Base-by-base conservation (phyloP, 73 alveolate genomes). In the Paramecium sonneborni region DNA sequence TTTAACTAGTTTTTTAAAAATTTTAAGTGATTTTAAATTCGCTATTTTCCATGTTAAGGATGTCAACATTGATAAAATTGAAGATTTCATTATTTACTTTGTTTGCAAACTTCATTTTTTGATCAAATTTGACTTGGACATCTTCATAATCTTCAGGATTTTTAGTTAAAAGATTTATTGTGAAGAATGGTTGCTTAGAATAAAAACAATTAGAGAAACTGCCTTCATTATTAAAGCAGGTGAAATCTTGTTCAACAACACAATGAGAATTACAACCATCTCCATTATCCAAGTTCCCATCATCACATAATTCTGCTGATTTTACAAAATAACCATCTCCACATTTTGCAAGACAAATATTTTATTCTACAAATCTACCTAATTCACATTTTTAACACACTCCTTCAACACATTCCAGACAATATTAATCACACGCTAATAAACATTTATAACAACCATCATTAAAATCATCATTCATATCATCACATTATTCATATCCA, bases 181-280 rank as follows among this genome's bases (percentile, higher is more conserved):
- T 18, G 23, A 52, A 52, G 0, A 11, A 52, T 5, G 68, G 68
- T 18, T 52, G 23, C n/a, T 52, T 52, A 18, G 68, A 52, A 52
- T 52, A 52, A 18, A 52, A 52, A 9, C 68, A 52, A 3, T 52
- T 52, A 4, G 68, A 52, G 68, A 52, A 52, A 8, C 30, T 18
- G 0, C 68, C 68, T 30, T 52, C 68, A 15, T 15, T 52, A 23
- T 52, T 52, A 14, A 70, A 48, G 56, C 98, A 95, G 0, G 55
- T 21, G 72, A 57, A 52, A 52, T 52, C 68, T 0, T 52, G 28
- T 18, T 74, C 87, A 74, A 74, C 20, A 11, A 14, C 1, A 35
- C 87, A 74, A 32, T 32, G 1, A 14, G 56, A 14, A 52, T 52
- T 52, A 4, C 87, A 74, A 14, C 87, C 87, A 35, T 74, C 87